Percentiles rank a stretch among this genome's conserved stretches.
These are phyloP conservation scores for Rhodamnia rubescens DNA, from an alignment of 345 rosid genomes.

Conservation along the genomic window DNA sequence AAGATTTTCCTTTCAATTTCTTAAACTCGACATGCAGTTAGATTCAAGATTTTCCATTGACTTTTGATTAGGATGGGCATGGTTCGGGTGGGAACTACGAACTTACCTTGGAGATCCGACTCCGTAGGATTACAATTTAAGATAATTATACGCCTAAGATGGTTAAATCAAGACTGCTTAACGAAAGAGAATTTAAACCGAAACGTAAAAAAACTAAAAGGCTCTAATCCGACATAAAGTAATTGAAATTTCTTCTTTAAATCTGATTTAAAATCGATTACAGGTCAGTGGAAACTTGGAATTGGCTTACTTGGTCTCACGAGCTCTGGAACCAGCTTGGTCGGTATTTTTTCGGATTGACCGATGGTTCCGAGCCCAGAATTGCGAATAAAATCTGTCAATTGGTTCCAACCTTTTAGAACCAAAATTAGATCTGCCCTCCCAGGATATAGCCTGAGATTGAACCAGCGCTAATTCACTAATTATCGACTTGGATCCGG, in stretches of 20 bases:
- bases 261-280: background rate
- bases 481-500: background rate
- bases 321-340: background rate
- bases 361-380: background rate
- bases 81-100: background rate
- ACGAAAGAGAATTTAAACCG: background rate
- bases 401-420: background rate
- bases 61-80: background rate
- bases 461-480: background rate
- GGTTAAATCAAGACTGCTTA: background rate
- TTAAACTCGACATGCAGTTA: background rate
- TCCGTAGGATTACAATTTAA: background rate
- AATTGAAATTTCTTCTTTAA: background rate
- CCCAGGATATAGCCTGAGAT: background rate
- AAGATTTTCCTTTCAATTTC: background rate
- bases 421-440: background rate
- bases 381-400: background rate
- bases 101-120: background rate
- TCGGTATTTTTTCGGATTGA: background rate
- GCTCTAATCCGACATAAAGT: background rate
- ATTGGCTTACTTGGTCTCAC: background rate
- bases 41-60: background rate
- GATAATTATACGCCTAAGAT: background rate
- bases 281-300: background rate
- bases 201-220: background rate